These are phyloP conservation scores for Pelargonium fulgidum DNA, from an alignment of 441 rosid species.

Conservation along the genomic window DNA sequence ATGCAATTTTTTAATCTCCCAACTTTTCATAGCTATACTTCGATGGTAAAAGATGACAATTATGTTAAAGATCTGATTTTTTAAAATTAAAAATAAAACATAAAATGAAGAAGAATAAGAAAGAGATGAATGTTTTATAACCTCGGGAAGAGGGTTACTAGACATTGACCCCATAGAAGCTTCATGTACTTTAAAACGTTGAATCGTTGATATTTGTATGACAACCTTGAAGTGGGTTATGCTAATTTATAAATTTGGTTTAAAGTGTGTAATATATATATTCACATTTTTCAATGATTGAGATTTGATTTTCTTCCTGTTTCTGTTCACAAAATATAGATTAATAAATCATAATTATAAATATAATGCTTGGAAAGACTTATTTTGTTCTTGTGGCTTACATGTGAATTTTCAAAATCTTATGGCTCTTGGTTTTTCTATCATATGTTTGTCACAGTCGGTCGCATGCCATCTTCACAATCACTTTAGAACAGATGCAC, in stretches of 20 bases:
- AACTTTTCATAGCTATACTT: slow-evolving; percentile 1
- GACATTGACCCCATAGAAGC: slow-evolving; percentile 11
- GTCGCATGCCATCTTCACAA: slow-evolving; percentile 69
- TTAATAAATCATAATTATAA: background rate
- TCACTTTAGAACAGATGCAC: slow-evolving; percentile 58
- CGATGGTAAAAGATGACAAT: background rate
- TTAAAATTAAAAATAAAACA: no score
- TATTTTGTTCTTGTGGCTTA: slow-evolving; percentile 15
- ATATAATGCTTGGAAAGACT: background rate
- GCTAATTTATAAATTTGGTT: background rate
- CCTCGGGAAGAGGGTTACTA: background rate
- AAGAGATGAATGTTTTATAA: no score
- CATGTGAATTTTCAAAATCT: slow-evolving; percentile 18
- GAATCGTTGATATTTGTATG: background rate
- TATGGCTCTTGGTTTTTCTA: slow-evolving; percentile 23
- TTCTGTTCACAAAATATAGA: background rate
- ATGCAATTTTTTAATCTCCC: slow-evolving; percentile 1
- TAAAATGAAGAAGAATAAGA: no score
- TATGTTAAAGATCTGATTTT: background rate
- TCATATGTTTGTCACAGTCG: slow-evolving; percentile 49
- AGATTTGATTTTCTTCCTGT: background rate
- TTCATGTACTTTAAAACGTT: background rate
- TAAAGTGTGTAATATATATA: background rate
- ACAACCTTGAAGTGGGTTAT: background rate
- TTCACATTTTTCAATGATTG: slow-evolving; percentile 4